Base-by-base conservation (phyloP, 2,329 filamentous ascomycete genomes). In the Emmonsia crescens region DNA sequence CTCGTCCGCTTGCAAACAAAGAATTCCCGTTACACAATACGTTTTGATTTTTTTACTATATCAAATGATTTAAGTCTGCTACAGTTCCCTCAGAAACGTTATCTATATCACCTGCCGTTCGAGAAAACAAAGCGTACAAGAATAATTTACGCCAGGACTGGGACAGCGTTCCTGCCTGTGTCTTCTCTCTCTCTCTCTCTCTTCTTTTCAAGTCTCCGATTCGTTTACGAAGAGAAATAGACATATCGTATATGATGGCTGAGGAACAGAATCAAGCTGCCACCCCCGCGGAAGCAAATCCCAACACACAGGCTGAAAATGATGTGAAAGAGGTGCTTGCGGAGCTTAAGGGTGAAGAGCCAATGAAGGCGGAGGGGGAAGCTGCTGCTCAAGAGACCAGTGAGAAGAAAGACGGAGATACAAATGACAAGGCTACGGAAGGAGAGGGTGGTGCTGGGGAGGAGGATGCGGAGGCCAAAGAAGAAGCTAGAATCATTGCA, bases 271-370 rank as follows among this genome's bases (percentile, higher is more conserved):
- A 76, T 65, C 64, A 69, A 54, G 65, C 67, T 59, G 63, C 62
- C n/a, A n/a, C 40, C 19, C 55, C 51, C 9, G 62, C 63, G 16
- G 46, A 68, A 49, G 62, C 67, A 48, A 70, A 71, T 51, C 64
- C 71, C 52, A 78, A 79, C 65, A 69, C 69, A 29, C 73, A 75
- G 54, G 75, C 77, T n/a, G 75, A 76, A 63, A 73, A 77, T 69
- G 77, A 79, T 68, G 76, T 78, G 16, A 72, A 78, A 69, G 73
- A 75, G 62, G 71, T 79, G 59, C 72, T 78, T 51, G 75, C 75
- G 24, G 76, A 79, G 68, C 68, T 79, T 66, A 75, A 78, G 70
- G 73, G 67, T 38, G 74, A 75, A 40, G 66, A 65, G 42, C 33
- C 62, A 12, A 60, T 64, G 27, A 52, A 63, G 33, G 55, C 52